phyloP scores from a whole-genome alignment of 2,329 filamentous ascomycete species.

The Lecanosticta acicola region DNA sequence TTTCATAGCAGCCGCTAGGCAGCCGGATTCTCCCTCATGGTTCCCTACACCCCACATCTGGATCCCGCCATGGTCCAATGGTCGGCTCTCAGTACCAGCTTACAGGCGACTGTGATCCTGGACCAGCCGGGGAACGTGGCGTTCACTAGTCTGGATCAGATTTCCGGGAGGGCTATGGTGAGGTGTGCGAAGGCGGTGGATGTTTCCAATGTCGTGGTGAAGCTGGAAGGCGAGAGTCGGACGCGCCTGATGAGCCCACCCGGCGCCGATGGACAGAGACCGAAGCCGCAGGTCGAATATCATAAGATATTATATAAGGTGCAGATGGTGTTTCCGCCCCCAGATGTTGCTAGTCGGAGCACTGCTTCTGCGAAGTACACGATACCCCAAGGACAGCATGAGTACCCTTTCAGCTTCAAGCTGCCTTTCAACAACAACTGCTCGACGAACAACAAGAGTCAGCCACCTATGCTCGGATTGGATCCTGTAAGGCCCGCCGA shows the following conservation, averaged over 20 bases:
- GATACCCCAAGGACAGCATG: constrained; percentile 63
- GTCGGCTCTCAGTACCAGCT: background rate
- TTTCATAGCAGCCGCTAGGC: too few species aligned
- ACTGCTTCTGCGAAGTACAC: constrained; percentile 39
- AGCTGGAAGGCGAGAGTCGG: constrained; percentile 73
- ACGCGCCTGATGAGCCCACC: constrained; percentile 56
- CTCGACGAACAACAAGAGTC: constrained; percentile 37
- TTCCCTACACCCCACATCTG: background rate
- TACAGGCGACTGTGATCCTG: constrained; percentile 27
- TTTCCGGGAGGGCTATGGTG: constrained; percentile 54
- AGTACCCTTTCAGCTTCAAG: constrained; percentile 75
- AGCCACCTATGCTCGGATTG: constrained; percentile 41
- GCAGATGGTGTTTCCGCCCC: constrained; percentile 48
- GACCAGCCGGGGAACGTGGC: constrained; percentile 27
- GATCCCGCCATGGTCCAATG: background rate
- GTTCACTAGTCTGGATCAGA: constrained; percentile 67
- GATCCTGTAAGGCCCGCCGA: constrained; percentile 44
- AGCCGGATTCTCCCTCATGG: background rate
- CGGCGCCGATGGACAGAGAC: constrained; percentile 39
- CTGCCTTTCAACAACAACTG: constrained; percentile 67
- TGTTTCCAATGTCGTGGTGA: constrained; percentile 61
- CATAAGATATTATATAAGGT: constrained; percentile 68
- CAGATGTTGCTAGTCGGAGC: constrained; percentile 33
- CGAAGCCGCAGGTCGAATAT: constrained; percentile 45
- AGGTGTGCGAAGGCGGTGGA: constrained; percentile 41